Evolutionary conservation across 2,329 filamentous ascomycete species (phyloP).

Genomic region (Gaeumannomyces sp.): DNA sequence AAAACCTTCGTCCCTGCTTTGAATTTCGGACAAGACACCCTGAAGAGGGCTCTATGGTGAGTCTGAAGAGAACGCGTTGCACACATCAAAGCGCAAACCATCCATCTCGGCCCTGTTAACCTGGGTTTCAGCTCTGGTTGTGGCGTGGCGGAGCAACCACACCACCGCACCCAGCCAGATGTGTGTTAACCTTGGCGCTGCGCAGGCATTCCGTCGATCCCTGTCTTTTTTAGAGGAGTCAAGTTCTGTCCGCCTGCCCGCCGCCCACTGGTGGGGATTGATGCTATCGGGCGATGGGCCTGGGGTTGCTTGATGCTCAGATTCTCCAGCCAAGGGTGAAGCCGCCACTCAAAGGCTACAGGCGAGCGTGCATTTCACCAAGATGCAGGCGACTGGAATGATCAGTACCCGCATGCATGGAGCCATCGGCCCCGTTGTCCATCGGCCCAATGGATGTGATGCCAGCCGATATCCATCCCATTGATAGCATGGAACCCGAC

Average conservation of each 20-base stretch:
- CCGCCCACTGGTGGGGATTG: background rate
- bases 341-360: background rate
- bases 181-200: background rate
- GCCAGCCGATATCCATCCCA: background rate
- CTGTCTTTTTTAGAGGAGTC: background rate
- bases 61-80: too few species aligned
- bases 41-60: too few species aligned
- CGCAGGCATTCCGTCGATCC: background rate
- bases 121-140: background rate
- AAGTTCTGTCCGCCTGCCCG: background rate
- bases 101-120: background rate
- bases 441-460: background rate
- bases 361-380: background rate
- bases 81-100: background rate
- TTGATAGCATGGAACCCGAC: background rate
- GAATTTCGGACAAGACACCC: too few species aligned
- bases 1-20: too few species aligned
- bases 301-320: background rate
- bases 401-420: background rate
- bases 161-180: background rate
- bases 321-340: background rate
- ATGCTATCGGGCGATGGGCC: background rate
- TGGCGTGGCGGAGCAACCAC: background rate
- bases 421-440: background rate
- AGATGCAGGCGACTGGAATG: background rate